A percentile compares a stretch with the other conserved stretches of the same genome.
phyloP scores from a whole-genome alignment of 2,329 filamentous ascomycete species.

The Proliferodiscus dingleyae region DNA sequence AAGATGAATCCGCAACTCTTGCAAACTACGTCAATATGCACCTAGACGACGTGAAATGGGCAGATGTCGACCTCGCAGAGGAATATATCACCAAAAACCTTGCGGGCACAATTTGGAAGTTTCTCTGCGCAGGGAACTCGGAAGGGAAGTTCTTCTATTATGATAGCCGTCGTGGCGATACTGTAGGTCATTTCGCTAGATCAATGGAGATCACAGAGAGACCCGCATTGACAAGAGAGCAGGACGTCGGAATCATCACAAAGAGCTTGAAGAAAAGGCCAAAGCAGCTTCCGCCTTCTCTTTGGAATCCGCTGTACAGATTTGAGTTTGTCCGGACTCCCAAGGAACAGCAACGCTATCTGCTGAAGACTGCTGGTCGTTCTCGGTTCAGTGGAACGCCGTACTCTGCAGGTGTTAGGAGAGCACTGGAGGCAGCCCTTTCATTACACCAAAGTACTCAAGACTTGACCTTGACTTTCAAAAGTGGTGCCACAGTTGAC shows the following conservation, averaged over 20 bases:
- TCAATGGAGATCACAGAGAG: too few species aligned
- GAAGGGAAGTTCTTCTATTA: background rate
- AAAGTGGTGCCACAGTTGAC: slow-evolving; percentile 14
- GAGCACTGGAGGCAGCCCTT: slow-evolving; percentile 12
- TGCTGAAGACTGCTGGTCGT: slow-evolving; percentile 10
- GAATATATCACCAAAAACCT: slow-evolving; percentile 2
- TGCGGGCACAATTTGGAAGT: slow-evolving; percentile 11
- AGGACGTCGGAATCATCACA: slow-evolving; percentile 1
- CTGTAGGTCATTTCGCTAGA: too few species aligned
- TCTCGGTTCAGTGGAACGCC: background rate
- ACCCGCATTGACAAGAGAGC: background rate
- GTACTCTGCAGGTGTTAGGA: slow-evolving; percentile 11
- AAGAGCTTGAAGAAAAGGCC: slow-evolving; percentile 1
- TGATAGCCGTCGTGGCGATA: too few species aligned
- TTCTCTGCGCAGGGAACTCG: slow-evolving; percentile 5
- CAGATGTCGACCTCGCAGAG: slow-evolving; percentile 10
- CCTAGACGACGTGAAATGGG: slow-evolving; percentile 7
- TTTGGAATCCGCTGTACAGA: background rate
- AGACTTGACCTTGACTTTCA: slow-evolving; percentile 14
- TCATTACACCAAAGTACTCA: slow-evolving; percentile 5
- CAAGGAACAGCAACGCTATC: slow-evolving; percentile 2
- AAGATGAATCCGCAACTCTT: background rate
- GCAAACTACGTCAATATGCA: slow-evolving; percentile 15
- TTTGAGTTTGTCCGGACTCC: background rate
- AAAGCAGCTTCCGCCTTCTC: background rate